Evolutionary conservation across 257 asterid genomes (phyloP), one percentile per base, ranked within the genome.

Genomic region (Ligustrum vulgare): DNA sequence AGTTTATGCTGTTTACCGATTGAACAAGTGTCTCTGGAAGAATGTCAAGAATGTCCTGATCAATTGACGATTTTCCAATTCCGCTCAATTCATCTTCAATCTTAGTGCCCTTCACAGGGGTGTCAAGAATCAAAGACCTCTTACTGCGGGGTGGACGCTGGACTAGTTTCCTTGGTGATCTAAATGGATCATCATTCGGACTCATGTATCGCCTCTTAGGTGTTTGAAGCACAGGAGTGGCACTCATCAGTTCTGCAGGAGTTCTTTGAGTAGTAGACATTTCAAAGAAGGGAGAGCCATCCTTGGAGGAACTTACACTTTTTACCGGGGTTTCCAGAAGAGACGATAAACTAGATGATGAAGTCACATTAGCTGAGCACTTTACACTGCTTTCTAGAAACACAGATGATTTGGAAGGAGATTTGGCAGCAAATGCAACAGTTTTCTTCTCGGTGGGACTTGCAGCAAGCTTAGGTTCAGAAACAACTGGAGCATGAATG

Each of bases 121-220:
- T 86, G 75, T 89, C 98, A 18, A 93, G 91, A 73, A 56, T 83
- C 87, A 93, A 77, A 75, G 94, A 90, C 83, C 96, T 80, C 66
- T 82, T 56, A 56, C 64, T 89, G 37, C 89, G 82, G 20, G 93
- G 87, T 58, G 96, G 87, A 51, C 97, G 91, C 79, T 89, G 88
- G 8, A 70, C 80, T 4, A 89, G 87, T 83, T 90, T 91, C 76
- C 39, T 82, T 8, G 90, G 90, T 5, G 90, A 71, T 36, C 75
- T 76, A 54, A 67, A 77, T 45, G 83, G 75, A 73, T 81, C 85
- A 20, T 88, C 89, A 35, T 84, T 90, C 3, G 96, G 92, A 84
- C 93, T 95, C 97, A 84, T 86, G 82, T 72, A 73, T n/a, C n/a
- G n/a, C n/a, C n/a, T n/a, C n/a, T n/a, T n/a, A n/a, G n/a, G n/a